A percentile compares a stretch with the other conserved stretches of the same genome.
Evolutionary conservation across 371 early-diverging fungal species (phyloP).

Genomic region (Mucor plumbeus): DNA sequence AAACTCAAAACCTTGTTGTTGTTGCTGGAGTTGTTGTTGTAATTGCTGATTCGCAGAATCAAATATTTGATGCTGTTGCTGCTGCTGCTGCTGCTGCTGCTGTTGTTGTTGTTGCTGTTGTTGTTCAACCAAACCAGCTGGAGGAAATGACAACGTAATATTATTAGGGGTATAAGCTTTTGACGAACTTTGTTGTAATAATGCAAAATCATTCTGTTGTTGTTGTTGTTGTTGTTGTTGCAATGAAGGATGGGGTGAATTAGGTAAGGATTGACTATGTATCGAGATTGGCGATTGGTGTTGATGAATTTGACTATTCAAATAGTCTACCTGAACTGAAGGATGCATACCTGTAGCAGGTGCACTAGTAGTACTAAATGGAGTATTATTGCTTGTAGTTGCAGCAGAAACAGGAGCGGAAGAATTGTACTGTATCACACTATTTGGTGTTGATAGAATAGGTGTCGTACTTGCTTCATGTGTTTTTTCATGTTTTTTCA

Average conservation of each 20-base stretch:
- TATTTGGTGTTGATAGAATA: constrained; percentile 23
- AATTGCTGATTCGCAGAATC: constrained; percentile 36
- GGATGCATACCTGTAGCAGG: constrained; percentile 9
- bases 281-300: neutral
- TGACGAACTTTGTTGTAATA: constrained; percentile 17
- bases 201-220: constrained; percentile 4
- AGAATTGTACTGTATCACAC: constrained; percentile 17
- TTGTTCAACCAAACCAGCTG: constrained; percentile 40
- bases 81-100: constrained; percentile 23
- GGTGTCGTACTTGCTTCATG: constrained; percentile 43
- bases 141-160: constrained; percentile 31
- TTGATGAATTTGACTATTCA: constrained; percentile 26
- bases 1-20: constrained; percentile 16
- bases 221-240: constrained; percentile 12
- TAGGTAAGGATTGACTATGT: constrained; percentile 24
- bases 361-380: constrained; percentile 13
- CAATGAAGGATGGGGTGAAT: constrained; percentile 23
- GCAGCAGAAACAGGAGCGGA: neutral
- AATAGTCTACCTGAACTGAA: constrained; percentile 26
- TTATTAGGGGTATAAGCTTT: constrained; percentile 33
- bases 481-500: constrained; percentile 77
- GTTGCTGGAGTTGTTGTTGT: neutral
- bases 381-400: neutral
- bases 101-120: constrained; percentile 21
- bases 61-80: constrained; percentile 13